A percentile compares a stretch with the other conserved stretches of the same genome.
Evolutionary conservation across 1,284 basidiomycete genomes (phyloP).

Genomic region (Anthracocystis panici-leucophaei): DNA sequence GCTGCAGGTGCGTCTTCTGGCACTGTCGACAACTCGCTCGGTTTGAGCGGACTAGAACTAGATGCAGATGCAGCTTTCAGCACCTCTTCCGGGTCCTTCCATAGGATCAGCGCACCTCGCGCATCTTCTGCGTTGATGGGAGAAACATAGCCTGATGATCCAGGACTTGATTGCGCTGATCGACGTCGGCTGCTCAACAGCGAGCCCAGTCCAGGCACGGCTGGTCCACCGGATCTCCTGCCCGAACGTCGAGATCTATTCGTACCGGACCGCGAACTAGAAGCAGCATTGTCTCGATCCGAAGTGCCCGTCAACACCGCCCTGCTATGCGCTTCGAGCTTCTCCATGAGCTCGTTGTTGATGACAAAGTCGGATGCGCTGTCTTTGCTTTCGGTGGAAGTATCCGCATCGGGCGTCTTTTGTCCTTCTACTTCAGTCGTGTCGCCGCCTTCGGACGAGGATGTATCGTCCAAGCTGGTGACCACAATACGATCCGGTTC

Average conservation of each 20-base stretch:
- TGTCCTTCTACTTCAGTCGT: slow-evolving; percentile 14
- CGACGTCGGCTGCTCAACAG: slow-evolving; percentile 32
- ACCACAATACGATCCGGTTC: slow-evolving; percentile 52
- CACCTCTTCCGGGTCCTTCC: slow-evolving; percentile 52
- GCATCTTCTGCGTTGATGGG: slow-evolving; percentile 48
- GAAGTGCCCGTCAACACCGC: slow-evolving; percentile 49
- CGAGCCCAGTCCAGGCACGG: slow-evolving; percentile 23
- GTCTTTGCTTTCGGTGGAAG: slow-evolving; percentile 28
- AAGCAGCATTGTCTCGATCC: slow-evolving; percentile 42
- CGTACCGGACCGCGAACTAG: slow-evolving; percentile 19
- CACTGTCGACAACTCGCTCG: slow-evolving; percentile 15
- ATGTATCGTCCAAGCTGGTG: slow-evolving; percentile 47
- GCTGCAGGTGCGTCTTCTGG: slow-evolving; percentile 12
- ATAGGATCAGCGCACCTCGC: slow-evolving; percentile 40
- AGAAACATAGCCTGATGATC: slow-evolving; percentile 45
- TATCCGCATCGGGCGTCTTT: slow-evolving; percentile 35
- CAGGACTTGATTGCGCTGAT: slow-evolving; percentile 40
- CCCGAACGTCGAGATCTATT: slow-evolving; percentile 30
- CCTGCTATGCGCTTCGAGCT: slow-evolving; percentile 53
- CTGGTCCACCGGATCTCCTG: slow-evolving; percentile 25
- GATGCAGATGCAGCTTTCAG: slow-evolving; percentile 20
- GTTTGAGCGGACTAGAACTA: slow-evolving; percentile 24
- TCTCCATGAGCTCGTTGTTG: slow-evolving; percentile 59
- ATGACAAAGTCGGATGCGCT: slow-evolving; percentile 38
- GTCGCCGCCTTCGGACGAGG: slow-evolving; percentile 33